Conservation (phyloP, 2,329 filamentous ascomycete genomes). For the Pseudopyricularia javanii region DNA sequence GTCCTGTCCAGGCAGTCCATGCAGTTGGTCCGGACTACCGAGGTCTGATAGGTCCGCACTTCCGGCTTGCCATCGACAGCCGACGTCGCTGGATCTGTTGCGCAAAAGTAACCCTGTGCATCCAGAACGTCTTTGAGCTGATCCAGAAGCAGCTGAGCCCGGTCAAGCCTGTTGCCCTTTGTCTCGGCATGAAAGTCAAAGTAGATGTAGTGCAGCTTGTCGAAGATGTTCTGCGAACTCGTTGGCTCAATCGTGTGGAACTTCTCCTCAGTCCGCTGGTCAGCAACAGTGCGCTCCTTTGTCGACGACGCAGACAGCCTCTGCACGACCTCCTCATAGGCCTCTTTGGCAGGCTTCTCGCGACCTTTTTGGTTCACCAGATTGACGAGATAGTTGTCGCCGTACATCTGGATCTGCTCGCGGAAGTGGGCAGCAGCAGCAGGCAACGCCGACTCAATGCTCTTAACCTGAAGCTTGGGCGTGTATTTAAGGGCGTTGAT, state of each 20-base stretch:
- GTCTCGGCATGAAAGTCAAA: slow-evolving; percentile 99
- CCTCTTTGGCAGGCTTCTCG: slow-evolving; percentile 78
- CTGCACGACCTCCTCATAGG: slow-evolving; percentile 84
- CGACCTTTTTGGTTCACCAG: slow-evolving; percentile 93
- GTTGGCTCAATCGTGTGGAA: slow-evolving; percentile 62
- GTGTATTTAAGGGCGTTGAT: slow-evolving; percentile 88
- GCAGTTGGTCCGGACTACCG: slow-evolving; percentile 92
- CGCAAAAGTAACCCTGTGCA: slow-evolving; percentile 84
- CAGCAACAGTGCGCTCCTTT: slow-evolving; percentile 51
- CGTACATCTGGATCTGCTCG: slow-evolving; percentile 86
- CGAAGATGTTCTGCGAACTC: slow-evolving; percentile 43
- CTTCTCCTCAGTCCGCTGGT: slow-evolving; percentile 64
- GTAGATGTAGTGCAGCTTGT: slow-evolving; percentile 89
- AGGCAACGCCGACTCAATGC: slow-evolving; percentile 65
- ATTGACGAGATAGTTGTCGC: slow-evolving; percentile 95
- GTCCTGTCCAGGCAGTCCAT: slow-evolving; percentile 99
- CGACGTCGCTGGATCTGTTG: slow-evolving; percentile 64
- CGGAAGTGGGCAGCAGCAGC: slow-evolving; percentile 81
- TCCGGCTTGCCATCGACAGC: slow-evolving; percentile 61
- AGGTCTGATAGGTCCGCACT: slow-evolving; percentile 68
- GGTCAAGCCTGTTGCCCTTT: slow-evolving; percentile 87
- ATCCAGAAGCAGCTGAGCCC: slow-evolving; percentile 76
- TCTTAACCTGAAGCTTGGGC: slow-evolving; percentile 77
- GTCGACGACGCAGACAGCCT: slow-evolving; percentile 60
- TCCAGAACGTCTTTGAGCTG: slow-evolving; percentile 64